Percentiles rank a stretch among this genome's conserved stretches.
phyloP scores from a whole-genome alignment of 768 basidiomycete species.

The Xerocomus brunneocitrinus region DNA sequence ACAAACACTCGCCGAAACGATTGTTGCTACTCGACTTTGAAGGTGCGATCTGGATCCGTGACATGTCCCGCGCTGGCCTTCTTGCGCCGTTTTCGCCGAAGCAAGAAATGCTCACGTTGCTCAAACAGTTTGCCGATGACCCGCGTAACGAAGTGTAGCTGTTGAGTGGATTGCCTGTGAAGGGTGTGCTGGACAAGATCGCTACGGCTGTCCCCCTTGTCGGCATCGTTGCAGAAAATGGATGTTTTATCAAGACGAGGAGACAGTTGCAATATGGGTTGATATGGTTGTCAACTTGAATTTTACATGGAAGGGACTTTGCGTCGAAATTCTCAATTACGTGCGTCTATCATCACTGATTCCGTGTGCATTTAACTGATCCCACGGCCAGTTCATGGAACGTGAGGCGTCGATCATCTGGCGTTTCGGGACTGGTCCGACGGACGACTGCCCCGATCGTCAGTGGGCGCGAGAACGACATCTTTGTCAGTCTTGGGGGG shows the following conservation, averaged over 20 bases:
- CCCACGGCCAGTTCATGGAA: constrained; percentile 64
- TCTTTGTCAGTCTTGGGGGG: constrained; percentile 83
- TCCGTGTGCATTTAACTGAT: constrained; percentile 26
- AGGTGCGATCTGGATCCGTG: constrained; percentile 69
- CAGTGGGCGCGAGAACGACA: constrained; percentile 90
- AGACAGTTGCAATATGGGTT: constrained; percentile 51
- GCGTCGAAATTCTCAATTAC: constrained; percentile 80
- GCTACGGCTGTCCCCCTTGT: constrained; percentile 57
- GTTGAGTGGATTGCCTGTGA: constrained; percentile 67
- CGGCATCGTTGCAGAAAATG: constrained; percentile 87
- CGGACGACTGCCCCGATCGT: constrained; percentile 50
- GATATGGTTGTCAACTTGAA: constrained; percentile 78
- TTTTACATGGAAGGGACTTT: constrained; percentile 74
- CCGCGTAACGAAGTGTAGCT: constrained; percentile 76
- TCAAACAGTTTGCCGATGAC: constrained; percentile 63
- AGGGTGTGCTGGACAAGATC: constrained; percentile 59
- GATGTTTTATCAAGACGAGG: constrained; percentile 73
- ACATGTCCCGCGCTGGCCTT: constrained; percentile 45
- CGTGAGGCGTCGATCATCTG: constrained; percentile 79
- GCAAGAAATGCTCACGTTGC: constrained; percentile 38
- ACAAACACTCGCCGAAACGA: constrained; percentile 59
- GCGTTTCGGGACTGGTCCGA: constrained; percentile 70
- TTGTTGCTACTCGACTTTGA: constrained; percentile 76
- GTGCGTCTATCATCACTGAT: constrained; percentile 33
- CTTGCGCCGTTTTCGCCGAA: constrained; percentile 40